Evolutionary conservation across 768 basidiomycete species (phyloP), one percentile per base, ranked within the genome.

Genomic region (Cytidiella melzeri): DNA sequence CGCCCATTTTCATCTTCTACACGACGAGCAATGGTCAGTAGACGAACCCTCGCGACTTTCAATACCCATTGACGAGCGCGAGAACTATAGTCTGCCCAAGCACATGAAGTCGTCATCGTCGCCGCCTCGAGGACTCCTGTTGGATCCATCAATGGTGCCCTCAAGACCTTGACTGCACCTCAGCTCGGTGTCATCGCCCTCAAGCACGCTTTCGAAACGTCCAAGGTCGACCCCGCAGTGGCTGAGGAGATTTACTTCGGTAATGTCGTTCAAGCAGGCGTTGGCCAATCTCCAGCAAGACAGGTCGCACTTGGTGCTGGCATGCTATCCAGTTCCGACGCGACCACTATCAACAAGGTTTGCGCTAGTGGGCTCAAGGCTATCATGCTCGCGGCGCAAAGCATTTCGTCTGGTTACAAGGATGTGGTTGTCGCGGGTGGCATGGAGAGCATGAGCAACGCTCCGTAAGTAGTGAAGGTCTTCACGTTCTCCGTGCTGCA

Each of bases 381-480:
- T 24, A 81, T 98, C 70, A 96, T 92, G 68, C 76, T 98, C 54
- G 96, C 92, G 48, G 78, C 92, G 23, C 96, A 98, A 73, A 81
- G 78, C 60, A 92, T 99, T 61, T 77, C 84, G 65, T 75, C 84
- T 20, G 96, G 96, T 44, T 83, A 95, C 64, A 83, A 87, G 52
- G 81, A 70, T 36, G 79, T 96, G 43, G 87, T 96, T 58, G 91
- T 83, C 21, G 94, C 94, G 49, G 96, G 96, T 57, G 96, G 96
- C 53, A 96, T 92, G 92, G 96, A 99, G 73, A 93, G 90, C 73
- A 99, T 99, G 96, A 94, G 90, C 66, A 89, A 97, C 59, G 92
- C 93, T 43, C 96, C 96, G 93, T 97, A 64, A 62, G 95, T 81
- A n/a, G n/a, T n/a, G n/a, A n/a, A n/a, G n/a, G n/a, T n/a, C n/a